phyloP scores from a whole-genome alignment of 139 green algal genomes.

The Chlorella sorokiniana region DNA sequence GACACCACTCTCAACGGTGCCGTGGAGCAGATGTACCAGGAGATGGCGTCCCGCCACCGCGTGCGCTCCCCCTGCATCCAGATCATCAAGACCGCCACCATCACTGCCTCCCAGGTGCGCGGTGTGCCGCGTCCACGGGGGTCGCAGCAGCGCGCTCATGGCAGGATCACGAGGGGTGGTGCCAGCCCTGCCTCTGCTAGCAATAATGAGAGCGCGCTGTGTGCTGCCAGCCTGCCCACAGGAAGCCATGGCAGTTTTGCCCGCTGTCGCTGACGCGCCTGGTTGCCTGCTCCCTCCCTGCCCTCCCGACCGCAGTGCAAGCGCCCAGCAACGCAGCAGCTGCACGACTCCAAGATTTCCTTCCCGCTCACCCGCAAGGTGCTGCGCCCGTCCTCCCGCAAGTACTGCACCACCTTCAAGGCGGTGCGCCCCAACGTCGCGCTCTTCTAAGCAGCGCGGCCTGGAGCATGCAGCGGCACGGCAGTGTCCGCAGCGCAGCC shows the following conservation, averaged over 20 bases:
- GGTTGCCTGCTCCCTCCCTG: not conserved
- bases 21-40: slow-evolving; percentile 94
- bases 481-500: no score
- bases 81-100: slow-evolving; percentile 97
- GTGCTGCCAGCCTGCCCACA: no score
- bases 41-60: slow-evolving; percentile 97
- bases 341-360: slow-evolving; percentile 94
- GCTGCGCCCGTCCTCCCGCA: slow-evolving; percentile 54
- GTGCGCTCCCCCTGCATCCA: slow-evolving; percentile 78
- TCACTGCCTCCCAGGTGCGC: slow-evolving; percentile 59
- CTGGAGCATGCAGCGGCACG: not conserved
- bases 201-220: no score
- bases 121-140: not conserved
- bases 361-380: slow-evolving; percentile 89
- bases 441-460: slow-evolving; percentile 65
- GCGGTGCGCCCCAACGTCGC: slow-evolving; percentile 79
- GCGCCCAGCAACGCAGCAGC: slow-evolving; percentile 91
- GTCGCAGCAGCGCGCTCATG: no score
- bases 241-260: no score
- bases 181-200: no score
- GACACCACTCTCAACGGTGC: slow-evolving; percentile 98
- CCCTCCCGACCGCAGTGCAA: slow-evolving; percentile 70
- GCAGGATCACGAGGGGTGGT: no score
- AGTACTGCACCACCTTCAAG: slow-evolving; percentile 89
- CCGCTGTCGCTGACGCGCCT: no score